These are phyloP conservation scores for Mucor plumbeus DNA, from an alignment of 371 early-diverging fungal species.

Conservation along the genomic window DNA sequence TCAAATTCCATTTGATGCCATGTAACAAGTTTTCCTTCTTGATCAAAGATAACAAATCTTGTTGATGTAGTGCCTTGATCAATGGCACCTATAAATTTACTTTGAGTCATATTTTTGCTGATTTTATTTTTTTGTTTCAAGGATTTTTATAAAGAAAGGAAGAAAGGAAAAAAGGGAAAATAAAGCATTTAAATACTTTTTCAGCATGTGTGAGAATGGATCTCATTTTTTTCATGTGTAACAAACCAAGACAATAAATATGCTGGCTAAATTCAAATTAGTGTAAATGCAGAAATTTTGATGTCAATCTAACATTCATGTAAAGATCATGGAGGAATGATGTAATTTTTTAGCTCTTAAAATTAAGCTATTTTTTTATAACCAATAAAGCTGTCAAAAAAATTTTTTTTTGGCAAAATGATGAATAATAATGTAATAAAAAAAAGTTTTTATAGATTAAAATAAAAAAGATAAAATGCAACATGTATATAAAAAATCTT, in stretches of 20 bases:
- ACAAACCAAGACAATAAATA: background rate
- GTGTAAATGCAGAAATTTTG: background rate
- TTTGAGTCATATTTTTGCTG: slow-evolving; percentile 12
- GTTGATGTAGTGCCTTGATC: slow-evolving; percentile 95
- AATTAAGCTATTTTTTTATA: background rate
- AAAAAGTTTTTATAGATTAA: slow-evolving; percentile 5
- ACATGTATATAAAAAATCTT: background rate
- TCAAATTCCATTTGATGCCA: slow-evolving; percentile 83
- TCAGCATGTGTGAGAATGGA: background rate
- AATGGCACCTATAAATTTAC: slow-evolving; percentile 80
- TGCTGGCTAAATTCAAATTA: background rate
- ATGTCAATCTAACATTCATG: background rate
- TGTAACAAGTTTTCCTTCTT: slow-evolving; percentile 70
- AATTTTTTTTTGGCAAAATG: background rate
- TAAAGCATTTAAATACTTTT: slow-evolving; percentile 1
- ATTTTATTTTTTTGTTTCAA: background rate
- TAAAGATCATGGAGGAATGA: background rate
- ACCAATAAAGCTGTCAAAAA: background rate
- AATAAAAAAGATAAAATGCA: slow-evolving; percentile 8
- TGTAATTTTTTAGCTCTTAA: background rate
- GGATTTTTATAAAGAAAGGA: slow-evolving; percentile 13
- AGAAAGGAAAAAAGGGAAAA: slow-evolving; percentile 10
- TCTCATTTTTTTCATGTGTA: background rate
- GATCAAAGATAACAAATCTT: slow-evolving; percentile 90
- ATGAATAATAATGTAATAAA: slow-evolving; percentile 3